Base-by-base conservation (phyloP, 2,329 filamentous ascomycete genomes). In the Fusarium paranaense region DNA sequence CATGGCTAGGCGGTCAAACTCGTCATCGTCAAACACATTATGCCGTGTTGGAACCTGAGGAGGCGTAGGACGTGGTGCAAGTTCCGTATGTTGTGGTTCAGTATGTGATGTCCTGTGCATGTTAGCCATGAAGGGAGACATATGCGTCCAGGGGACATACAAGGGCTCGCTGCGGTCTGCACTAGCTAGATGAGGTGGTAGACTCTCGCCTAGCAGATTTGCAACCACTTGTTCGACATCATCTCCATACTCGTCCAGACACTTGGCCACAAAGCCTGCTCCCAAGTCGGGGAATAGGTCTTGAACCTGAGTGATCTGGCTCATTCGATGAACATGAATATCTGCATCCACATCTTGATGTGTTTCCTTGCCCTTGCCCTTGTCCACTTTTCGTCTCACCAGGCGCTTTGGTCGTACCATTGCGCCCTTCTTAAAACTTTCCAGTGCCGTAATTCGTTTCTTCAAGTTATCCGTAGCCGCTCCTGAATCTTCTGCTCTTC, bases 261-360 rank as follows among this genome's bases (percentile, higher is more conserved):
- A 87, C 76, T 90, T 93, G 20, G 94, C 88, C 18, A 98, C 86
- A 79, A 98, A 98, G 0, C 89, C 94, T 5, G 94, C 92, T 6
- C 95, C 95, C 11, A 98, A 86, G 71, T 97, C 91, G 0, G 96
- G 95, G 79, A 98, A 98, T 0, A 98, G 86, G 79, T 99, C 96
- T 80, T 98, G 95, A n/a, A 99, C 88, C 81, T 97, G 94, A 0
- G 93, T 93, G 61, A 98, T 91, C 58, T 96, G 90, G 76, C 93
- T 95, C 90, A 97, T 93, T 47, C 88, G 91, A 82, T 98, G 95
- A 25, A 96, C 85, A 78, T 97, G 94, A 37, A 95, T 85, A 50
- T 89, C 86, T 4, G 81, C 82, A 7, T 83, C 78, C 8, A 79
- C 72, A 7, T 87, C 84, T 9, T 82, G 80, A 6, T 78, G 79